Percentiles rank a stretch among this genome's conserved stretches.
These are phyloP conservation scores for Zhuliangozyma parablackwelliae DNA, from an alignment of 1,139 yeast genomes.

Conservation along the genomic window DNA sequence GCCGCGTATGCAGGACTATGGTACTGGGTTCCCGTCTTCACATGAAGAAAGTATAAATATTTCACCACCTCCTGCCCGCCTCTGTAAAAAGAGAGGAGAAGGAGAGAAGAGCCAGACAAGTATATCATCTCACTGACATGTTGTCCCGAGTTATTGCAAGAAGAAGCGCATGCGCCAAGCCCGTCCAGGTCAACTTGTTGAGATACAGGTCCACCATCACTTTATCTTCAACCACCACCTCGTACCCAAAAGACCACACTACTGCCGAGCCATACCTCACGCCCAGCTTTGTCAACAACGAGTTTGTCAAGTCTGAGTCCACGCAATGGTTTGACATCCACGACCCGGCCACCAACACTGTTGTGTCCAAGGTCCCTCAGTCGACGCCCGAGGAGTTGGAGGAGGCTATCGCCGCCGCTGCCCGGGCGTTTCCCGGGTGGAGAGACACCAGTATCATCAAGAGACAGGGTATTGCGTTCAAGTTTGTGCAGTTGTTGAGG, in stretches of 20 bases:
- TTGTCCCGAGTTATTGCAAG: slow-evolving; percentile 6
- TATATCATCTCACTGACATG: not conserved
- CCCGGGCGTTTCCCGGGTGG: slow-evolving; percentile 58
- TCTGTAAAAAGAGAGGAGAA: no score
- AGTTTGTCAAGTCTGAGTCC: slow-evolving; percentile 53
- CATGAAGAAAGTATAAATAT: no score
- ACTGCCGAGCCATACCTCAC: slow-evolving; percentile 46
- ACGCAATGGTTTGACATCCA: slow-evolving; percentile 65
- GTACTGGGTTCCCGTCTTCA: no score
- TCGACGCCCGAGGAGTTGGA: slow-evolving; percentile 63
- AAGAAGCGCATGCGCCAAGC: not conserved
- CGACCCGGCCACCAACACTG: slow-evolving; percentile 72
- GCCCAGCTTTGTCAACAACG: slow-evolving; percentile 55
- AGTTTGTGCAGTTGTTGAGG: slow-evolving; percentile 62
- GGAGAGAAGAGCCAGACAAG: no score
- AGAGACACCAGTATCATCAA: slow-evolving; percentile 56
- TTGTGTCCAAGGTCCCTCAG: slow-evolving; percentile 70
- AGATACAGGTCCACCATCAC: slow-evolving; percentile 21
- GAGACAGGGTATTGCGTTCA: slow-evolving; percentile 75
- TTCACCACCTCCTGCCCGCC: no score
- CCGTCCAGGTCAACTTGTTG: slow-evolving; percentile 3
- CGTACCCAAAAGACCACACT: slow-evolving; percentile 48
- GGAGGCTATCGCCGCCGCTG: slow-evolving; percentile 64
- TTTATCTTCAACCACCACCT: slow-evolving; percentile 28
- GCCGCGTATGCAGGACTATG: no score